These are phyloP conservation scores for Globisporangium acanthophoron DNA, from an alignment of 352 stramenopile genomes.

Conservation along the genomic window DNA sequence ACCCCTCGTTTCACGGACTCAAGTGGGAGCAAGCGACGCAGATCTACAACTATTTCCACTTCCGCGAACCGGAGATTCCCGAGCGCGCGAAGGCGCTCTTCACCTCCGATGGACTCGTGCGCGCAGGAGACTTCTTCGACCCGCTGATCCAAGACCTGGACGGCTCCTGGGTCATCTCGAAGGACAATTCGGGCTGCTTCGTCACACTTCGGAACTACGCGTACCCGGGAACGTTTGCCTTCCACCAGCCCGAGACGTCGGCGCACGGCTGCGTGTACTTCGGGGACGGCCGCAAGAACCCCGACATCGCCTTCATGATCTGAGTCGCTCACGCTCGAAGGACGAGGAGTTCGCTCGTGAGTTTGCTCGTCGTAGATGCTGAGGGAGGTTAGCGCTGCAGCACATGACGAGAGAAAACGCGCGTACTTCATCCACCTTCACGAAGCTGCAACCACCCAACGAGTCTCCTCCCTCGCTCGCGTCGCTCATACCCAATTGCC, in stretches of 20 bases:
- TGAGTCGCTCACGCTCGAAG: constrained; percentile 11
- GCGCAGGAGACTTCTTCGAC: constrained; percentile 62
- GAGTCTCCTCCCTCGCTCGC: background rate
- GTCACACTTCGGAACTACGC: constrained; percentile 59
- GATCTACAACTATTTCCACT: constrained; percentile 78
- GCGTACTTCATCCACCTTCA: background rate
- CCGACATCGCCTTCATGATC: constrained; percentile 70
- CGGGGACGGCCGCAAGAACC: constrained; percentile 70
- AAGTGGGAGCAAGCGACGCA: constrained; percentile 53
- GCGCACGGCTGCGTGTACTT: constrained; percentile 72
- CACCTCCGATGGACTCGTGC: constrained; percentile 50
- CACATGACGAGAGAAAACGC: too few relatives aligned
- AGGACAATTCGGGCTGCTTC: constrained; percentile 59
- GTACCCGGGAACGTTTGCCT: constrained; percentile 60
- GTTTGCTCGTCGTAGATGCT: background rate
- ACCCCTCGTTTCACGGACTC: constrained; percentile 64
- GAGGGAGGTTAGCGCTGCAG: too few relatives aligned
- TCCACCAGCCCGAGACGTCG: constrained; percentile 49
- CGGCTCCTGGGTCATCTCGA: constrained; percentile 48
- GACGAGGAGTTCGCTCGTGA: too few relatives aligned
- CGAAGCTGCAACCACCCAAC: background rate
- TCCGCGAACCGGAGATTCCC: constrained; percentile 54
- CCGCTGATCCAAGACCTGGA: constrained; percentile 64
- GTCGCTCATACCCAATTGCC: constrained; percentile 15
- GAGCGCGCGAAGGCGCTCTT: constrained; percentile 53